A percentile compares a stretch with the other conserved stretches of the same genome.
Evolutionary conservation across 1,139 yeast genomes (phyloP).

Genomic region (Meyerozyma smithsonii): DNA sequence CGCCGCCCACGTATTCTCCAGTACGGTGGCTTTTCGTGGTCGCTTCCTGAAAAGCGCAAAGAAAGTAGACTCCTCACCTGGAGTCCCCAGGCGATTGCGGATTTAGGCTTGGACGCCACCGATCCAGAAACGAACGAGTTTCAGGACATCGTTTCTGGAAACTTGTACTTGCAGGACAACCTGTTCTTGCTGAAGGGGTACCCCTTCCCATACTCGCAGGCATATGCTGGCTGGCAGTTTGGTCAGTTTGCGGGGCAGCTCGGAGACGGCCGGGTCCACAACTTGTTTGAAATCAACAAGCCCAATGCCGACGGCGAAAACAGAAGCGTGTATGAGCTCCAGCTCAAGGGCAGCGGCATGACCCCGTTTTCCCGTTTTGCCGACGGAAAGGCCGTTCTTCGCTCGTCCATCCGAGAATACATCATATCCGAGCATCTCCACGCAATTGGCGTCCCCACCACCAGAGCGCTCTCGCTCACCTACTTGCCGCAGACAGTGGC

Average conservation of each 20-base stretch:
- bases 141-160: slow-evolving; percentile 60
- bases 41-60: slow-evolving; percentile 58
- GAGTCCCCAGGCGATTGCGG: slow-evolving; percentile 57
- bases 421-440: slow-evolving; percentile 77
- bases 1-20: slow-evolving; percentile 56
- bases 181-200: slow-evolving; percentile 29
- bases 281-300: slow-evolving; percentile 63
- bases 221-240: slow-evolving; percentile 95
- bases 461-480: slow-evolving; percentile 75
- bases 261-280: slow-evolving; percentile 91
- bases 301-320: slow-evolving; percentile 26
- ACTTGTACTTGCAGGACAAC: slow-evolving; percentile 26
- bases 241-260: slow-evolving; percentile 96
- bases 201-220: slow-evolving; percentile 82
- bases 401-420: slow-evolving; percentile 86
- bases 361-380: slow-evolving; percentile 94
- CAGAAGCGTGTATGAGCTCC: slow-evolving; percentile 54
- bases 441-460: slow-evolving; percentile 81
- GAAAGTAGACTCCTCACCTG: slow-evolving; percentile 53
- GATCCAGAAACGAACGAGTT: slow-evolving; percentile 42
- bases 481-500: slow-evolving; percentile 74
- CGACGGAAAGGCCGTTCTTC: slow-evolving; percentile 89
- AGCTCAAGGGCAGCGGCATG: slow-evolving; percentile 85
- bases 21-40: slow-evolving; percentile 67
- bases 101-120: slow-evolving; percentile 47